Evolutionary conservation across 176 grass and related monocot genomes (phyloP), one percentile per base, ranked within the genome.

Genomic region (Lolium perenne): DNA sequence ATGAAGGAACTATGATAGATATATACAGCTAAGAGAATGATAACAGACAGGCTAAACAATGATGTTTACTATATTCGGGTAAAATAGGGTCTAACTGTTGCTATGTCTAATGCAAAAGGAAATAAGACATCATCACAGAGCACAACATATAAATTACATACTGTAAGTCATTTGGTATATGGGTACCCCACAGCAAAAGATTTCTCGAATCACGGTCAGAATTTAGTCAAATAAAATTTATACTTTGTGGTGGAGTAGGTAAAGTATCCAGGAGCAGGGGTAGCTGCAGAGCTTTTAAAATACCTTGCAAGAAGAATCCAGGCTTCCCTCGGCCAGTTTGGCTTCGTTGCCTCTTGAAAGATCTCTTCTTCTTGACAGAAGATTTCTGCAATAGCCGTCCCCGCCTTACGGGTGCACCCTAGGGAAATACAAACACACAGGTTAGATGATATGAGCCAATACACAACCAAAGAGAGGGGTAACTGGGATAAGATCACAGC

Each of bases 311-410:
- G 69, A 71, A 66, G 53, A 71, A 62, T 71, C 92, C 91, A 72
- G 88, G 81, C 50, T 95, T 98, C 54, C 67, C 53, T 74, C 90
- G 89, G 51, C 86, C 83, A 71, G 78, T 14, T 85, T 94, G 91
- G 72, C 79, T 94, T 75, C 88, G 91, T 71, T 92, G 92, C 78
- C 92, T 89, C 84, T 99, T 99, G 51, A 92, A 90, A 57, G 94
- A 94, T 90, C 94, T 94, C 70, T 85, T 75, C 47, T 75, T 94
- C 66, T 91, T 94, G 20, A 95, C 74, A 86, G 90, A 82, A 79
- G 93, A 71, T 65, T 86, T 96, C 53, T 91, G 93, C 48, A 80
- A 57, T 22, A 88, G 88, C 62, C 86, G 86, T 22, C 79, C 88
- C 77, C 70, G 85, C 72, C 88, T 90, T 9, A 82, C 23, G 0